Evolutionary conservation across 2,329 filamentous ascomycete genomes (phyloP), one percentile per base, ranked within the genome.

Genomic region (Calonectria honghensis): DNA sequence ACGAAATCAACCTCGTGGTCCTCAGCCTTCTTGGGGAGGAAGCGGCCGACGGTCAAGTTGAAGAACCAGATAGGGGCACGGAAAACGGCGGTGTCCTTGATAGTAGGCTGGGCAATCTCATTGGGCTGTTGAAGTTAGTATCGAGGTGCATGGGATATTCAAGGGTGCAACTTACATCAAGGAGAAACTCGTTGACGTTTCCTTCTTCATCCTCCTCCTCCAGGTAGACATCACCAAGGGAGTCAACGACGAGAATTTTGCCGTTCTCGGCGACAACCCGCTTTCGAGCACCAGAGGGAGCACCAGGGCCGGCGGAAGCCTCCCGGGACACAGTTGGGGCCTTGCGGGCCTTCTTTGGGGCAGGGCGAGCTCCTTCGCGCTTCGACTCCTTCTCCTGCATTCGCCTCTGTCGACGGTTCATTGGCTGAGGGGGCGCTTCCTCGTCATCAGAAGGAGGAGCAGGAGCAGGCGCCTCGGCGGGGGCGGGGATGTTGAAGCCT

Each of bases 221-320:
- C n/a, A 99, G 89, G 83, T 95, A 99, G 16, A 99, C 97, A 80
- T 98, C 96, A 35, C 97, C 97, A 13, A 94, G 88, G 0, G 95
- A 95, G 85, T 99, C 96, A 5, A 99, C 97, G 71, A 99, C 93
- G 48, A 99, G 88, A 0, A 98, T 90, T 88, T 98, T 99, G 79
- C 97, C 97, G 81, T 99, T 99, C 88, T 98, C 94, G 3, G 96
- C 96, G 32, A 96, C 92, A 20, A 98, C 95, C 45, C 95, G 91
- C 89, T 96, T 98, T 86, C 95, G 95, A 41, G 94, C 90, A 27
- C 96, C 96, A 48, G 93, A 91, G 1, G 95, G 92, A 27, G 79
- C 79, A 68, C 73, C 73, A 32, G 81, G 72, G 14, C 92, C 91
- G 69, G 89, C 85, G 76, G 90, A 88, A 54, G 91, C 90, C 79